Evolutionary conservation across 495 filamentous ascomycete species (phyloP), one percentile per base, ranked within the genome.

Genomic region (Lineolata rhizophorae): DNA sequence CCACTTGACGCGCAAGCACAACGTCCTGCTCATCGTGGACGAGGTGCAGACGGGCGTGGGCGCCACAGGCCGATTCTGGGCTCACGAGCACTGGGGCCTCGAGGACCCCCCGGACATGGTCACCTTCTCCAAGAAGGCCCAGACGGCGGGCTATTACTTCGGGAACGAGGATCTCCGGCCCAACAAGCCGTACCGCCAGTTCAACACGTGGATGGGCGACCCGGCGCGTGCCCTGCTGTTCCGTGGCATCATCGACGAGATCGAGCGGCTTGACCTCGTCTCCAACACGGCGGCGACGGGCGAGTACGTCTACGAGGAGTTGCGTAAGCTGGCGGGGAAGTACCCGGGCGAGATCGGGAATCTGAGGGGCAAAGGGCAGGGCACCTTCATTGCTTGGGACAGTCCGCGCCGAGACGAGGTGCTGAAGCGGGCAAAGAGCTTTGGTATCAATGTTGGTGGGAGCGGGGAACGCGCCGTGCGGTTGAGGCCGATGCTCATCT

Each of bases 141-240:
- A 97, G 61, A 84, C 90, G 5, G 87, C 87, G 19, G 87, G 87
- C 20, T 97, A 90, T 66, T 97, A 92, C 62, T 97, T 67, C 48
- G 80, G 82, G 18, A 77, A 91, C 61, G 67, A 69, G 12, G 66
- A 74, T 29, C 64, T 97, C 36, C 65, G 84, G n/a, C 87, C 87
- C 30, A 94, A 93, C 61, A 85, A 85, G 65, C 82, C 87, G n/a
- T 95, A 94, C 65, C 72, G 87, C 31, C 87, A 97, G 57, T 97
- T 95, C 61, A 97, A 97, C 59, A 97, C 90, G 36, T 97, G 87
- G 87, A 94, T 97, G 84, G 87, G 87, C 50, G 87, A 97, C 57
- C 87, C 87, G 18, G 71, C 78, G 6, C 71, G 81, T 30, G 83
- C 81, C 5, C 58, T 95, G 37, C 65, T 95, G 37, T 97, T 94